Percentiles rank a stretch among this genome's conserved stretches.
phyloP scores from a whole-genome alignment of 2,329 filamentous ascomycete genomes.

The Stachybotrys chartarum region DNA sequence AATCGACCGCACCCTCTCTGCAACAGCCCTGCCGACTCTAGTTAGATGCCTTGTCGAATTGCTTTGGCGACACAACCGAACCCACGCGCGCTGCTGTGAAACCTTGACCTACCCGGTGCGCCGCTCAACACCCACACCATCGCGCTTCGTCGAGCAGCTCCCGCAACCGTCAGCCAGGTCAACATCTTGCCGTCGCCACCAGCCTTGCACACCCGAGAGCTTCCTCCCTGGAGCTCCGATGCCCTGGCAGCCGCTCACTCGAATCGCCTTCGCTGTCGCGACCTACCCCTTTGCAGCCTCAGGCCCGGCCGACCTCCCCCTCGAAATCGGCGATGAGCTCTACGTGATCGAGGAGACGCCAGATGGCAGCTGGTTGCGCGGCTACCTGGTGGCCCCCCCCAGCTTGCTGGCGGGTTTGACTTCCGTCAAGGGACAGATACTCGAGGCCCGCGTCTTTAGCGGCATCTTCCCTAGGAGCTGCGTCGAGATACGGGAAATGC shows the following conservation, averaged over 20 bases:
- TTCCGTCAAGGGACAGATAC: conserved; percentile 81
- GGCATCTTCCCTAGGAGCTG: conserved; percentile 94
- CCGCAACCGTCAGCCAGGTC: not conserved
- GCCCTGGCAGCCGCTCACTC: conserved; percentile 95
- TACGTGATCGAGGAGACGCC: conserved; percentile 98
- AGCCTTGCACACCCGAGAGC: not conserved
- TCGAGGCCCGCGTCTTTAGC: conserved; percentile 95
- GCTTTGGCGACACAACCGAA: not conserved
- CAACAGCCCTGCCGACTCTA: not conserved
- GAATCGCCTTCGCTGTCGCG: conserved; percentile 96
- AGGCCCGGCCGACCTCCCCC: conserved; percentile 81
- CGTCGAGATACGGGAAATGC: conserved; percentile 87
- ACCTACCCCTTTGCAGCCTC: conserved; percentile 88
- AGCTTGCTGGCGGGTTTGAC: conserved; percentile 88
- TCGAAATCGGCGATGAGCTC: conserved; percentile 96
- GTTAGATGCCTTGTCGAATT: not conserved
- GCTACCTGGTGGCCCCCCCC: conserved; percentile 90
- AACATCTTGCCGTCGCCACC: conserved; percentile 6
- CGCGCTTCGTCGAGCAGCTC: not conserved
- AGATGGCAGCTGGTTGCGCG: conserved; percentile 86
- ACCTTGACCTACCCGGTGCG: too few species aligned
- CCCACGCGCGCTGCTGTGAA: not conserved
- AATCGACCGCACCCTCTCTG: not conserved
- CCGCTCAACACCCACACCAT: not conserved
- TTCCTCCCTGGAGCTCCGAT: conserved; percentile 40